A percentile compares a stretch with the other conserved stretches of the same genome.
phyloP scores from a whole-genome alignment of 345 rosid species.

The Camelina hispida region DNA sequence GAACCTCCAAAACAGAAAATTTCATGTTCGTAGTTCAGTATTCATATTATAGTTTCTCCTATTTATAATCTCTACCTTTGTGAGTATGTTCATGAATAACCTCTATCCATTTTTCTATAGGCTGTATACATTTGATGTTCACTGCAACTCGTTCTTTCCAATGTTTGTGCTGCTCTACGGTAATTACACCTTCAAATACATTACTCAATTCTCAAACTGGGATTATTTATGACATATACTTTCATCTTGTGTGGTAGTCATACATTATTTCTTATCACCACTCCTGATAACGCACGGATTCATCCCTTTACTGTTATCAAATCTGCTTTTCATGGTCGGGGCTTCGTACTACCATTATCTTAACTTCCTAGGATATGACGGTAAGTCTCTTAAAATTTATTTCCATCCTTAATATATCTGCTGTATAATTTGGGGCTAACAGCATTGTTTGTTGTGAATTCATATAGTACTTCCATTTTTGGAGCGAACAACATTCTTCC shows the following conservation, averaged over 20 bases:
- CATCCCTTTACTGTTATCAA: slow-evolving; percentile 79
- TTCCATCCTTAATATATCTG: not conserved
- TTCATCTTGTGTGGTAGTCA: slow-evolving; percentile 61
- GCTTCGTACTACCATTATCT: slow-evolving; percentile 96
- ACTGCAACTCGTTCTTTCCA: slow-evolving; percentile 99
- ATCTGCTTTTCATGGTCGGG: slow-evolving; percentile 93
- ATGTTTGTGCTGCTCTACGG: slow-evolving; percentile 93
- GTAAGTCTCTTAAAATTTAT: slow-evolving; percentile 49
- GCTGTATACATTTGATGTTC: slow-evolving; percentile 98
- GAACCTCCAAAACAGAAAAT: not conserved
- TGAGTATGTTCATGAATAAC: slow-evolving; percentile 12
- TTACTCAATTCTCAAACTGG: slow-evolving; percentile 15
- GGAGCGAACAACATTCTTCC: slow-evolving; percentile 96
- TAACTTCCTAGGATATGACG: slow-evolving; percentile 96
- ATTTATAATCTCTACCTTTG: not conserved
- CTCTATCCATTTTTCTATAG: slow-evolving; percentile 49
- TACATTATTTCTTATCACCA: slow-evolving; percentile 93
- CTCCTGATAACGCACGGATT: slow-evolving; percentile 88
- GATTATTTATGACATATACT: slow-evolving; percentile 16
- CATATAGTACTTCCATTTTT: slow-evolving; percentile 88
- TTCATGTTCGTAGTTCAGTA: not conserved
- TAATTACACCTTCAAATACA: slow-evolving; percentile 45
- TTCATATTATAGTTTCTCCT: slow-evolving; percentile 13
- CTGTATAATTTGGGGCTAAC: slow-evolving; percentile 11
- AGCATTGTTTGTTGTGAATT: not conserved